Conservation (phyloP, 108 stramenopile species). For the Cylindrotheca fusiformis region DNA sequence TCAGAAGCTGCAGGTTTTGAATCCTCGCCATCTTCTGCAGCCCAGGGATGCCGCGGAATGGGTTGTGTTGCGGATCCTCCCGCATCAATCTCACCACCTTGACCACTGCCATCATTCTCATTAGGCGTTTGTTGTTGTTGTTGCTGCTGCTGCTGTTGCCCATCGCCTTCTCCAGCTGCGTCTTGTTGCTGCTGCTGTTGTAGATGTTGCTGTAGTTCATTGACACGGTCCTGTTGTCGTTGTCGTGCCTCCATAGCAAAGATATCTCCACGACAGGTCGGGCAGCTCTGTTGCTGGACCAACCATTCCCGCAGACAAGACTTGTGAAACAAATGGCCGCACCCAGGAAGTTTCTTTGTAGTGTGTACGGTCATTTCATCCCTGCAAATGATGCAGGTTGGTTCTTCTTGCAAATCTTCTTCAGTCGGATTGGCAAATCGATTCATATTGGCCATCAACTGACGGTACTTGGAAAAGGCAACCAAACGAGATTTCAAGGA, state of each 20-base stretch:
- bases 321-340: conserved; percentile 86
- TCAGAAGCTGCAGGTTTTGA: background rate
- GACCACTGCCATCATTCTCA: conserved; percentile 8
- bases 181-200: conserved; percentile 5
- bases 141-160: conserved; percentile 11
- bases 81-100: background rate
- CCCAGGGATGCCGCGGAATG: background rate
- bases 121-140: background rate
- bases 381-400: conserved; percentile 97
- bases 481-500: conserved; percentile 66
- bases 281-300: conserved; percentile 97
- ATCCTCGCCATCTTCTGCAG: background rate
- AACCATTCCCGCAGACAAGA: conserved; percentile 95
- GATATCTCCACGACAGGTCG: conserved; percentile 95
- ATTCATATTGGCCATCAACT: conserved; percentile 89
- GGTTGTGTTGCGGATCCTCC: background rate
- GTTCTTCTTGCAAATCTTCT: conserved; percentile 85
- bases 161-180: conserved; percentile 10
- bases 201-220: conserved; percentile 11
- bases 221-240: conserved; percentile 6
- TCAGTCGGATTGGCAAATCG: conserved; percentile 86
- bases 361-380: conserved; percentile 90
- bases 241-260: conserved; percentile 60
- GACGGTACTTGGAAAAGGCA: conserved; percentile 85
- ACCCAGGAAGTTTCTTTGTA: conserved; percentile 87